phyloP scores from a whole-genome alignment of 2,329 filamentous ascomycete species.

The Sporothrix euskadiensis region DNA sequence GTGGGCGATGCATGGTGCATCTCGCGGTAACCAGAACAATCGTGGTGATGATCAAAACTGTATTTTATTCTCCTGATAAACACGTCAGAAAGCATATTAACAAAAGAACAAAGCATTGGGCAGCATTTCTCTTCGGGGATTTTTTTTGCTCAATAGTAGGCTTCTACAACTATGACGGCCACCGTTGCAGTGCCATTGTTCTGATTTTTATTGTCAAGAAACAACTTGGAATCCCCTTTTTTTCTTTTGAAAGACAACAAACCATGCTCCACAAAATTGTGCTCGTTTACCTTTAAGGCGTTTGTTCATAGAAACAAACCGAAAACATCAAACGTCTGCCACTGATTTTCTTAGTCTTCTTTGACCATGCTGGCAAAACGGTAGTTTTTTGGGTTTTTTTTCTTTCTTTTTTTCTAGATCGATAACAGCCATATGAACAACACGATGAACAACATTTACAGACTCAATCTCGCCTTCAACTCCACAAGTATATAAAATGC shows the following conservation, averaged over 20 bases:
- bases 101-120: no score
- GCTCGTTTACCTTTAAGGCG: no score
- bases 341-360: no score
- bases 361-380: neutral
- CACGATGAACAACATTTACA: neutral
- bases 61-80: no score
- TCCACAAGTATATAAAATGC: neutral
- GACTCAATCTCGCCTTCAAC: neutral
- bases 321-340: neutral
- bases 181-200: neutral
- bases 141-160: neutral
- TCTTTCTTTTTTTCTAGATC: no score
- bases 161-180: neutral
- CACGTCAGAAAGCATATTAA: no score
- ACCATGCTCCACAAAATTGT: neutral
- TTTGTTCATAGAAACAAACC: neutral
- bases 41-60: neutral
- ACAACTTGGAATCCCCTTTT: neutral
- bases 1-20: neutral
- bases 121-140: no score
- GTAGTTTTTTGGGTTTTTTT: no score
- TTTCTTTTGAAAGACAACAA: neutral
- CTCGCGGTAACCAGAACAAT: neutral
- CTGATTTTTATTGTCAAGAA: neutral
- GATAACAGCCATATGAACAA: neutral